Evolutionary conservation across 2,329 filamentous ascomycete genomes (phyloP).

Genomic region (Cladosporium austrohemisphaericum): DNA sequence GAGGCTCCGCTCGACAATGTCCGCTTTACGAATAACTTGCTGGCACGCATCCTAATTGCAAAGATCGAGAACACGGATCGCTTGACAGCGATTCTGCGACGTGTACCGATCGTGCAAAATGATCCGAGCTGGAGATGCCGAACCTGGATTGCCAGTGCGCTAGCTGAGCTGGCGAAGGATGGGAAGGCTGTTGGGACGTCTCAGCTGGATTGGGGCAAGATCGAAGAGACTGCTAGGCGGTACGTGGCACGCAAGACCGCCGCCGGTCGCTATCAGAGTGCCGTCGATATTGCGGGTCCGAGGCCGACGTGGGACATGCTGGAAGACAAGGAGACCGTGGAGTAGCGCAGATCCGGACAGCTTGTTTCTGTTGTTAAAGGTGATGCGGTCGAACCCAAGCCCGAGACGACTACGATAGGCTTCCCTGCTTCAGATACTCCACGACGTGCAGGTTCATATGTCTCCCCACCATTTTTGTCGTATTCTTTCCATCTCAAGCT

Average conservation of each 20-base stretch:
- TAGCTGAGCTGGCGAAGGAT: slow-evolving; percentile 35
- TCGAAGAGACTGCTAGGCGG: slow-evolving; percentile 34
- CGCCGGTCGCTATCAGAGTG: slow-evolving; percentile 21
- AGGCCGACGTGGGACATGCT: slow-evolving; percentile 30
- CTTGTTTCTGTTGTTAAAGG: too few species aligned
- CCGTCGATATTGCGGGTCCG: slow-evolving; percentile 19
- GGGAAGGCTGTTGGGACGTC: slow-evolving; percentile 38
- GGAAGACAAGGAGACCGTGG: slow-evolving; percentile 12
- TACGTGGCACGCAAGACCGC: slow-evolving; percentile 37
- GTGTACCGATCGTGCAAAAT: slow-evolving; percentile 32
- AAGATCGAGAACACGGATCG: slow-evolving; percentile 38
- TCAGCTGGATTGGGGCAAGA: slow-evolving; percentile 36
- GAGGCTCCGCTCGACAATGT: too few species aligned
- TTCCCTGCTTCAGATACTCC: too few species aligned
- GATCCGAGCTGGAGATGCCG: slow-evolving; percentile 41
- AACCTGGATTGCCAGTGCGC: slow-evolving; percentile 37
- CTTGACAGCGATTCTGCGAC: slow-evolving; percentile 33
- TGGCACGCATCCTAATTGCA: slow-evolving; percentile 39
- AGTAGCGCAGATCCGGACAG: slow-evolving; percentile 2
- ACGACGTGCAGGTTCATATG: too few species aligned
- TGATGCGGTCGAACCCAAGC: too few species aligned
- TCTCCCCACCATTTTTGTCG: slow-evolving; percentile 40
- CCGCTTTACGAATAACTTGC: too few species aligned
- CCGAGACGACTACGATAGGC: too few species aligned
- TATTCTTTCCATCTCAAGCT: slow-evolving; percentile 41